Evolutionary conservation across 164 flowering plant species (phyloP).

Genomic region (Piper longum): DNA sequence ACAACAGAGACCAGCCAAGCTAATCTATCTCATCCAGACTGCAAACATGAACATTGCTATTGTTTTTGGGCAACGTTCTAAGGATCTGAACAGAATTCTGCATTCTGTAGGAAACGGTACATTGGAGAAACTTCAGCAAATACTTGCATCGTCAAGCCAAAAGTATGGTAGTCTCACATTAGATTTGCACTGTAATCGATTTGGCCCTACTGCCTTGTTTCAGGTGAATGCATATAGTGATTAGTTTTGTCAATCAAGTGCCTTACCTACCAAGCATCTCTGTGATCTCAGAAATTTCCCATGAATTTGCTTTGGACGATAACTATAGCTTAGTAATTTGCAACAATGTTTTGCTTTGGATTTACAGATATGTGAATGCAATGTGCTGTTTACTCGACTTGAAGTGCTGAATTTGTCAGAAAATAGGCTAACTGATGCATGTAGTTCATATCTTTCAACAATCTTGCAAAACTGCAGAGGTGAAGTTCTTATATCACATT

Average conservation of each 20-base stretch:
- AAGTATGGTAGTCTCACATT: slow-evolving; percentile 68
- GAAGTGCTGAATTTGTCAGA: slow-evolving; percentile 91
- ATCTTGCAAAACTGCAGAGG: slow-evolving; percentile 75
- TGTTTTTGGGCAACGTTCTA: too few species aligned
- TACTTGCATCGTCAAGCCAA: slow-evolving; percentile 52
- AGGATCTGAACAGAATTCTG: too few species aligned
- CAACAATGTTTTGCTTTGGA: slow-evolving; percentile 1
- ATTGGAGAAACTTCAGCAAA: slow-evolving; percentile 62
- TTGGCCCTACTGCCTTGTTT: slow-evolving; percentile 84
- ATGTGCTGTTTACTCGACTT: slow-evolving; percentile 61
- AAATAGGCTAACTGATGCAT: slow-evolving; percentile 90
- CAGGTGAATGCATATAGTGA: slow-evolving; percentile 37
- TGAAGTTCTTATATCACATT: slow-evolving; percentile 5
- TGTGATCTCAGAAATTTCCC: too few species aligned
- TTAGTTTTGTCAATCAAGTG: too few species aligned
- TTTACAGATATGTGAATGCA: slow-evolving; percentile 83
- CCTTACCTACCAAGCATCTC: too few species aligned
- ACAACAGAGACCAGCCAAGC: too few species aligned
- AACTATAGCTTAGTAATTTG: not conserved
- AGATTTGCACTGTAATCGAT: slow-evolving; percentile 82
- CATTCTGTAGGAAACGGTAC: slow-evolving; percentile 61
- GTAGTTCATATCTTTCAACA: slow-evolving; percentile 70
- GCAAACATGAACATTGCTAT: too few species aligned
- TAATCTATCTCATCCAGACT: too few species aligned
- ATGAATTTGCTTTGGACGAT: too few species aligned